A percentile compares a stretch with the other conserved stretches of the same genome.
These are phyloP conservation scores for Panicum hallii DNA, from an alignment of 202 grass and related monocot genomes.

Conservation along the genomic window DNA sequence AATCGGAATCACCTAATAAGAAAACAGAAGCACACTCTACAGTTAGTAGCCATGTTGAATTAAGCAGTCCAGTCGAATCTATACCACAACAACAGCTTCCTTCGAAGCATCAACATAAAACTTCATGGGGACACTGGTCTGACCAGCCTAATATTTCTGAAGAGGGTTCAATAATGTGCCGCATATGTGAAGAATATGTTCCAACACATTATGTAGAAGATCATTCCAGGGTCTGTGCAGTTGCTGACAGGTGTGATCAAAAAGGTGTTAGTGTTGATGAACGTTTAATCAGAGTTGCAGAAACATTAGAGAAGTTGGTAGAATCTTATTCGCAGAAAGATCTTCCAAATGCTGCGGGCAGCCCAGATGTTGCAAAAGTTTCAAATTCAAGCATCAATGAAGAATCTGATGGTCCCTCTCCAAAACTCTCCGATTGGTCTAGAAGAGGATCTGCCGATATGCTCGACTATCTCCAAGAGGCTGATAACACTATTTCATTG, in stretches of 20 bases:
- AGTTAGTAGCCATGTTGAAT: conserved; percentile 57
- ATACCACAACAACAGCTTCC: conserved; percentile 61
- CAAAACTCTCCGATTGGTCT: conserved; percentile 89
- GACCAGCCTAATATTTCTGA: conserved; percentile 95
- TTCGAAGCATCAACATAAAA: conserved; percentile 79
- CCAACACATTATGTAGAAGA: conserved; percentile 94
- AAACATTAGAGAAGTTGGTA: conserved; percentile 88
- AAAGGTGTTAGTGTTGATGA: conserved; percentile 97
- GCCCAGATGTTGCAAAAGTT: conserved; percentile 76
- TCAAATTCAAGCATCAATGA: conserved; percentile 85
- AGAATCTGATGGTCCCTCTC: conserved; percentile 88
- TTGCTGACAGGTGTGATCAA: conserved; percentile 94
- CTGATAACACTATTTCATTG: conserved; percentile 78
- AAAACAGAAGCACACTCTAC: conserved; percentile 53
- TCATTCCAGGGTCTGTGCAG: conserved; percentile 89
- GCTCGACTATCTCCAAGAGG: conserved; percentile 90
- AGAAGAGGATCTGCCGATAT: conserved; percentile 87
- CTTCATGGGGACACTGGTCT: conserved; percentile 92
- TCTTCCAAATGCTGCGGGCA: conserved; percentile 54
- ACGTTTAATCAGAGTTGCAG: conserved; percentile 84
- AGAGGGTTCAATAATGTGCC: conserved; percentile 99
- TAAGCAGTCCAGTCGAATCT: conserved; percentile 68
- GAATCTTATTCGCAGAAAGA: conserved; percentile 89
- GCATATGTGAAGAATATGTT: conserved; percentile 99
- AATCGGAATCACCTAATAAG: conserved; percentile 56